Base-by-base conservation (phyloP, 2,329 filamentous ascomycete species). In the Epichloe glyceriae region DNA sequence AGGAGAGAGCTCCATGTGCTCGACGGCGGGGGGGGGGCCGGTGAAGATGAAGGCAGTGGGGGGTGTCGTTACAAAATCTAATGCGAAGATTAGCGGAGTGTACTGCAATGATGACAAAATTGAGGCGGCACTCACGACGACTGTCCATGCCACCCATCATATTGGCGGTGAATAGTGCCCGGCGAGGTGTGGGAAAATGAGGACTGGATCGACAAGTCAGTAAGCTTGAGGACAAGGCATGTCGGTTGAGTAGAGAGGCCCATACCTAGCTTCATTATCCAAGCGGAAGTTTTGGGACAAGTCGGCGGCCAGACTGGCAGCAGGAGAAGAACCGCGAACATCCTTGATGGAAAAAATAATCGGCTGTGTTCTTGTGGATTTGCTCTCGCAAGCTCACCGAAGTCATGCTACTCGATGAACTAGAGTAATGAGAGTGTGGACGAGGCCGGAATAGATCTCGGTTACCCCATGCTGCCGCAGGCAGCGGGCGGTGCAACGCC, bases 211-310 rank as follows among this genome's bases (percentile, higher is more conserved):
- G 22, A 17, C 10, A 46, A 46, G 19, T 26, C n/a, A 44, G 46
- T 53, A 22, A 42, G 42, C 50, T 50, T 12, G 12, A 19, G 8
- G 6, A 19, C 17, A 48, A 42, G 39, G 7, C 34, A 42, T 34
- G 37, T 26, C 30, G 8, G 30, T 19, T 15, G 3, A 14, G 26
- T 17, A 50, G 15, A 30, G 20, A 19, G 38, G 6, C 14, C 72
- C 78, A 59, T 74, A 96, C 91, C 90, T 96, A 63, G 85, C 67
- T 51, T 80, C 75, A 54, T 70, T 88, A 69, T 96, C 90, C 66
- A 97, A 86, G 65, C 91, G 86, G 66, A 97, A 95, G 73, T 97
- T 98, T 65, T 95, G 89, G 52, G 90, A 96, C 60, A 97, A 77
- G 70, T 98, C 93, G 55, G 89, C 90, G 41, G 90, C 91, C 59